These are phyloP conservation scores for Epichloe typhina DNA, from an alignment of 2,329 filamentous ascomycete genomes.

Conservation along the genomic window DNA sequence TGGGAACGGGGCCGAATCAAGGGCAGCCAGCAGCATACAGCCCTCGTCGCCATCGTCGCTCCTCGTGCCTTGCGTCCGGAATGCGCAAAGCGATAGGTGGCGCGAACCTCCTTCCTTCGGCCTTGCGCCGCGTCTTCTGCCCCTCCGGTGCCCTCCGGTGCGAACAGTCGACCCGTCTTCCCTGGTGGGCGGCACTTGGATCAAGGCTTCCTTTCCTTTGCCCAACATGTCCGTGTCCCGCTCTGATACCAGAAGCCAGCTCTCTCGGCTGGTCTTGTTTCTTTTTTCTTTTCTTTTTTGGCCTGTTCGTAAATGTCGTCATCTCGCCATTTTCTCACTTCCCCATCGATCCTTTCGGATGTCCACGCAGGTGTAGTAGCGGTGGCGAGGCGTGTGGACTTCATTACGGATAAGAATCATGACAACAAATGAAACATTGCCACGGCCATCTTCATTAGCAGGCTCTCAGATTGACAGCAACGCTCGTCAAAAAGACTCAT, in stretches of 20 bases:
- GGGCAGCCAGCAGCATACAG: not conserved
- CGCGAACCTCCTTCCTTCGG: too few species aligned
- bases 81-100: not conserved
- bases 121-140: not conserved
- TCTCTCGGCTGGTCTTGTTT: not conserved
- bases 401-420: not conserved
- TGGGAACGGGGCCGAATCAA: not conserved
- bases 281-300: not conserved
- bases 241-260: not conserved
- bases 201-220: too few species aligned
- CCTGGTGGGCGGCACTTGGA: too few species aligned
- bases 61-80: not conserved
- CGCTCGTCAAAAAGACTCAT: not conserved
- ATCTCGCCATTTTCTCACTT: not conserved
- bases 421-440: constrained; percentile 2
- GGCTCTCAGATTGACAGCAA: not conserved
- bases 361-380: not conserved
- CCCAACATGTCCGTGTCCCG: too few species aligned
- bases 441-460: not conserved
- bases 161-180: not conserved
- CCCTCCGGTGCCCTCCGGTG: not conserved
- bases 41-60: not conserved
- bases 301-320: not conserved
- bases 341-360: not conserved
- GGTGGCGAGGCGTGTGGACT: not conserved